Evolutionary conservation across 78 protist species (phyloP).

Genomic region (Cyanophora paradoxa): DNA sequence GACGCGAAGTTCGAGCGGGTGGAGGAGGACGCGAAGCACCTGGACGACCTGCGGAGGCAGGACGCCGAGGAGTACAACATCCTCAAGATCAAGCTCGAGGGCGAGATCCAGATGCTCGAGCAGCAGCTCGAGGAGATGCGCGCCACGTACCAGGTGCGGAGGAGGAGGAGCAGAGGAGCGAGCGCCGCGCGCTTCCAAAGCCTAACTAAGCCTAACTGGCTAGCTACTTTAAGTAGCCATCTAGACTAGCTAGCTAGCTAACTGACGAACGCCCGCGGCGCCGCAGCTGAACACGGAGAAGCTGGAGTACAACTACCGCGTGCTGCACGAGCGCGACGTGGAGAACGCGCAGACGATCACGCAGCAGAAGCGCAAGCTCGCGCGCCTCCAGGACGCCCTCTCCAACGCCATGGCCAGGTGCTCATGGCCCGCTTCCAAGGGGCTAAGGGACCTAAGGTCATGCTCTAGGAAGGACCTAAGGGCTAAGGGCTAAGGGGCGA

Average conservation of each 20-base stretch:
- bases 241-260: constrained; percentile 29
- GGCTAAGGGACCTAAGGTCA: too few species aligned
- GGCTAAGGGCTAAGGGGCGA: too few species aligned
- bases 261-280: too few species aligned
- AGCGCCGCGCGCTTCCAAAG: too few species aligned
- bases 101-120: constrained; percentile 46
- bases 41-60: constrained; percentile 33
- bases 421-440: too few species aligned
- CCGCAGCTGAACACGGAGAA: constrained; percentile 71
- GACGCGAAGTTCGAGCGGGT: constrained; percentile 12
- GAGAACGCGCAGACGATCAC: constrained; percentile 56
- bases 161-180: too few species aligned
- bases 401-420: constrained; percentile 10
- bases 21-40: constrained; percentile 32
- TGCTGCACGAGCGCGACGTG: constrained; percentile 51
- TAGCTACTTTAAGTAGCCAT: too few species aligned
- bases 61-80: constrained; percentile 54
- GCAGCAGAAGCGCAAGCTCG: constrained; percentile 48
- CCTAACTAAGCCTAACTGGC: too few species aligned
- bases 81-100: constrained; percentile 48
- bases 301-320: constrained; percentile 64
- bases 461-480: too few species aligned
- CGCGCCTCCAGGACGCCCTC: constrained; percentile 39
- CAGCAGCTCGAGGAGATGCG: constrained; percentile 57
- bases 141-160: constrained; percentile 40